Evolutionary conservation across 2,329 filamentous ascomycete species (phyloP), one percentile per base, ranked within the genome.

Genomic region (Triangularia verruculosa): DNA sequence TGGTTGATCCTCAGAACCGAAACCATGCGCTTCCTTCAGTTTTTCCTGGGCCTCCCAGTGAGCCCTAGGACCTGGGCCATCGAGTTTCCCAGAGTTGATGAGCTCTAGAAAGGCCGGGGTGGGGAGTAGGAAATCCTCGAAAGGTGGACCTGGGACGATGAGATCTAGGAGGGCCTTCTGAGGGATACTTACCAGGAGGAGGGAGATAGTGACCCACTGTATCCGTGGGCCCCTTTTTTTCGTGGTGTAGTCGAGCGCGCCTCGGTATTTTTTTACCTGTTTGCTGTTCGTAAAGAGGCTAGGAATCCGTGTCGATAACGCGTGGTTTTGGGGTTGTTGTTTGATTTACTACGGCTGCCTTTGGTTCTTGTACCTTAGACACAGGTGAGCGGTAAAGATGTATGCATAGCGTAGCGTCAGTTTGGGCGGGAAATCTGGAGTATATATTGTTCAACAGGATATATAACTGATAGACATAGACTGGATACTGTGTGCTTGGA

Each of bases 11-110:
- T 79, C n/a, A 69, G 73, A 3, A 76, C 77, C 0, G 84, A 86
- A 69, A 58, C 79, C 2, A 65, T 72, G 15, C 79, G 84, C 3
- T 68, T 82, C 6, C 83, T 78, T 74, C 79, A 83, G 64, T 78
- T 74, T 65, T 86, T 80, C 69, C 73, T 86, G 17, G 84, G 84
- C 15, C 74, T 86, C 55, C 83, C 84, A 1, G 78, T 85, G 15
- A 73, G 70, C 4, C 80, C 80, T 0, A 76, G 83, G 61, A 76
- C 71, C 47, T 86, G 83, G 81, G 75, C 70, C 55, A 74, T 85
- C 57, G 68, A 76, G 62, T 70, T 79, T 13, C 81, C 80, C 1
- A 74, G 76, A 56, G 39, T 81, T 3, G 79, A 84, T 59, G 83
- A 86, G 75, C 71, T 86, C 39, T 47, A 47, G 39, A 47, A 39